Evolutionary conservation across 2,329 filamentous ascomycete species (phyloP), one percentile per base, ranked within the genome.

Genomic region (Ceratocystis variospora): DNA sequence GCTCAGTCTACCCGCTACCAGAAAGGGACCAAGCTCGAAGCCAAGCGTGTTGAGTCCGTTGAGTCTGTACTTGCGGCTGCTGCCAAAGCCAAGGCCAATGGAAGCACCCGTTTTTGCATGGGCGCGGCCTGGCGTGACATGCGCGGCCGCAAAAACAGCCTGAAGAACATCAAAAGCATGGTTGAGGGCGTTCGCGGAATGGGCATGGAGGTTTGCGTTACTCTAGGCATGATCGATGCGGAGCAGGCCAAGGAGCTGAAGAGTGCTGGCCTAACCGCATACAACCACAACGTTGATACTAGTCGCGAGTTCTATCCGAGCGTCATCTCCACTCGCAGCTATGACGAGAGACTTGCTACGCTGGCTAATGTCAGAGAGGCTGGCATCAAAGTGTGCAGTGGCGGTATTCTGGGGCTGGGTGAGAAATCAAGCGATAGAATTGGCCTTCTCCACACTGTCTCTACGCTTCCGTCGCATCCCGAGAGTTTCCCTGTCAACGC

Each of bases 231-330:
- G 91, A 90, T 96, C 71, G 89, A 96, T 75, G 81, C 80, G 5
- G 79, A 81, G 70, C 90, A 96, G 78, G 91, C 91, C 33, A 83
- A 83, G 72, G 88, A 94, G 77, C 81, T 96, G 70, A 91, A 90
- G 73, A 84, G 85, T 1, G 91, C 90, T 0, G 91, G 91, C 0
- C 77, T 96, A 71, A 96, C 91, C 17, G 91, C 91, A 0, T 96
- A 96, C 77, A 96, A 96, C 77, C 91, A 96, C 80, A 96, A 96
- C 74, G 81, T 96, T 70, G 91, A 96, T 76, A 96, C 91, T 0
- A 90, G 87, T 66, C 83, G 91, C 70, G 91, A 96, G 77, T 90
- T 90, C 75, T 96, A 96, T 73, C 90, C 91, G 0, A 86, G 81
- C 48, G 82, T 96, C 71, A 96, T 96, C 75, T 88, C 89, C 0